These are phyloP conservation scores for Rhododendron molle DNA, from an alignment of 148 eudicot genomes.

Conservation along the genomic window DNA sequence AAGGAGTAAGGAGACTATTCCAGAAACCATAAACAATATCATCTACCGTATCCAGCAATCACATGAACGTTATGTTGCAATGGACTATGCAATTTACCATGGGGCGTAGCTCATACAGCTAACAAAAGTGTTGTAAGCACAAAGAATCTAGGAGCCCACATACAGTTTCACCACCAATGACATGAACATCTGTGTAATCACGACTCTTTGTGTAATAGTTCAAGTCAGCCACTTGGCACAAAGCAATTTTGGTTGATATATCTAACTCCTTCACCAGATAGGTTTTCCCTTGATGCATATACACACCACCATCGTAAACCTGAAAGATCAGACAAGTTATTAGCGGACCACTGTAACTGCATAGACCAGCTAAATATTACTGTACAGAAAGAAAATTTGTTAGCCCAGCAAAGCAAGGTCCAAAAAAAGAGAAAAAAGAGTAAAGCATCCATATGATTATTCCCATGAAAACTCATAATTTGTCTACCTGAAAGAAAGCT, in stretches of 20 bases:
- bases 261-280: conserved; percentile 76
- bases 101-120: background rate
- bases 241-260: conserved; percentile 61
- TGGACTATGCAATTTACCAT: background rate
- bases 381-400: background rate
- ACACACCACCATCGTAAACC: conserved; percentile 97
- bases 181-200: conserved; percentile 85
- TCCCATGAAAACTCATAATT: background rate
- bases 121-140: background rate
- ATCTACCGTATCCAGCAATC: background rate
- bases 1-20: background rate
- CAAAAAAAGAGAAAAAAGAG: background rate
- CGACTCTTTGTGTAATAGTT: conserved; percentile 91
- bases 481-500: conserved; percentile 90
- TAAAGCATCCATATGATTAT: background rate
- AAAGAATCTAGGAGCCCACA: conserved; percentile 17
- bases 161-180: conserved; percentile 73
- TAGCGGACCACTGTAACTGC: background rate
- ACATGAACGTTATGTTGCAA: background rate
- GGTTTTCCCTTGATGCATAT: conserved; percentile 89
- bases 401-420: background rate
- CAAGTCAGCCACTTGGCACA: conserved; percentile 81
- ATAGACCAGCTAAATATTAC: background rate
- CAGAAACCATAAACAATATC: background rate
- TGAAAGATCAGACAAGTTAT: conserved; percentile 21